A percentile compares a stretch with the other conserved stretches of the same genome.
These are phyloP conservation scores for Penicillium hesseltinei DNA, from an alignment of 2,329 filamentous ascomycete genomes.

Conservation along the genomic window DNA sequence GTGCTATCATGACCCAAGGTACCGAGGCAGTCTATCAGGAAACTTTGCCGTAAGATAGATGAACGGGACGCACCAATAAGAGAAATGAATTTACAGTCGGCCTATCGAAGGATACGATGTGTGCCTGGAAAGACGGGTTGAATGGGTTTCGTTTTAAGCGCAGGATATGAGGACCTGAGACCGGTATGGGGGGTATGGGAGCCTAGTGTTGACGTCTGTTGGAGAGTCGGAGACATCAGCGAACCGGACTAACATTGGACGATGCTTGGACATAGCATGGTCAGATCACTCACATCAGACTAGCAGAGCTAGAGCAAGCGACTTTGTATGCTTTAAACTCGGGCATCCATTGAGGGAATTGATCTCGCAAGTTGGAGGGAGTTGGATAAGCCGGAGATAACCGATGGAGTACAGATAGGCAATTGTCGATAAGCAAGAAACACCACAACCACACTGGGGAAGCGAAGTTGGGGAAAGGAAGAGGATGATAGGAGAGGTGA, in stretches of 20 bases:
- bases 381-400: constrained; percentile 33
- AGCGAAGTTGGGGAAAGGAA: constrained; percentile 2
- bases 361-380: constrained; percentile 10
- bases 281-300: constrained; percentile 7
- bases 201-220: constrained; percentile 13
- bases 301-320: constrained; percentile 9
- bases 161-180: constrained; percentile 23
- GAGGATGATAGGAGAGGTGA: constrained; percentile 3
- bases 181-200: constrained; percentile 16
- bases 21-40: constrained; percentile 21
- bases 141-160: not conserved
- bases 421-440: constrained; percentile 9
- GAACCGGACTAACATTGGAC: not conserved
- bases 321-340: constrained; percentile 8
- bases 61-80: constrained; percentile 22
- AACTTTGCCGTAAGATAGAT: constrained; percentile 16
- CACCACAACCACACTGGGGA: not conserved
- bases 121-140: not conserved
- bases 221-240: constrained; percentile 6
- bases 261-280: not conserved
- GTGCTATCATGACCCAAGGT: constrained; percentile 20
- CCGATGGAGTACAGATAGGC: constrained; percentile 31
- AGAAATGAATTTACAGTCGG: constrained; percentile 11
- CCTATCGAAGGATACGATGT: constrained; percentile 4
- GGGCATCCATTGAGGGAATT: constrained; percentile 18